phyloP scores from a whole-genome alignment of 495 filamentous ascomycete genomes.

The Aspergillus saccharolyticus region DNA sequence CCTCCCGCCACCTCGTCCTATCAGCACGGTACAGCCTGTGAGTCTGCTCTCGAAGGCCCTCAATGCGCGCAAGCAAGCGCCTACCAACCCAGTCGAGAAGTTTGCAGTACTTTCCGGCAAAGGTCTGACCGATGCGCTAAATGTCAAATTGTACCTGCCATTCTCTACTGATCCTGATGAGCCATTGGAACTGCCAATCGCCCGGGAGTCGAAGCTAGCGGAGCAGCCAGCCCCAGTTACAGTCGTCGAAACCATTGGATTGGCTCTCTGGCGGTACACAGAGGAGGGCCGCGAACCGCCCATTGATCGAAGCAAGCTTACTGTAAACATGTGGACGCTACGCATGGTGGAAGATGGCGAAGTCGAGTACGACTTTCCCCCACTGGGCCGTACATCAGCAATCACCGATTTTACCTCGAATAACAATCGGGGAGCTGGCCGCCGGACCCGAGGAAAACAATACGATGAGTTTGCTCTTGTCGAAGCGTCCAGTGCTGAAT shows the following conservation, averaged over 20 bases:
- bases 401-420: conserved; percentile 86
- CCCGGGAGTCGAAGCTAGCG: conserved; percentile 67
- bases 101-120: conserved; percentile 86
- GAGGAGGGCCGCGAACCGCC: conserved; percentile 74
- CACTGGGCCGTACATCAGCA: conserved; percentile 70
- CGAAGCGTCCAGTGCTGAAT: conserved; percentile 70
- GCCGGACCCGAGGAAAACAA: conserved; percentile 70
- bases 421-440: conserved; percentile 64
- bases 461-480: conserved; percentile 94
- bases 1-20: conserved; percentile 86
- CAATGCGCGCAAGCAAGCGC: conserved; percentile 73
- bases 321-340: conserved; percentile 87
- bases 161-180: conserved; percentile 68
- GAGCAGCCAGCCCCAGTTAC: conserved; percentile 63
- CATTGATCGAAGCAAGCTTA: conserved; percentile 62
- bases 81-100: conserved; percentile 73
- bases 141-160: conserved; percentile 80
- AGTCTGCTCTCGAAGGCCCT: conserved; percentile 68
- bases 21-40: conserved; percentile 75
- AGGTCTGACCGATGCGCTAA: conserved; percentile 75
- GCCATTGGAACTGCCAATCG: conserved; percentile 73
- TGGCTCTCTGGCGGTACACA: conserved; percentile 80
- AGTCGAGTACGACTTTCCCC: conserved; percentile 92
- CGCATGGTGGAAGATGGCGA: conserved; percentile 96
- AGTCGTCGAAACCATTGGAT: conserved; percentile 85